Evolutionary conservation across 768 basidiomycete species (phyloP).

Genomic region (Mycena leptocephala): DNA sequence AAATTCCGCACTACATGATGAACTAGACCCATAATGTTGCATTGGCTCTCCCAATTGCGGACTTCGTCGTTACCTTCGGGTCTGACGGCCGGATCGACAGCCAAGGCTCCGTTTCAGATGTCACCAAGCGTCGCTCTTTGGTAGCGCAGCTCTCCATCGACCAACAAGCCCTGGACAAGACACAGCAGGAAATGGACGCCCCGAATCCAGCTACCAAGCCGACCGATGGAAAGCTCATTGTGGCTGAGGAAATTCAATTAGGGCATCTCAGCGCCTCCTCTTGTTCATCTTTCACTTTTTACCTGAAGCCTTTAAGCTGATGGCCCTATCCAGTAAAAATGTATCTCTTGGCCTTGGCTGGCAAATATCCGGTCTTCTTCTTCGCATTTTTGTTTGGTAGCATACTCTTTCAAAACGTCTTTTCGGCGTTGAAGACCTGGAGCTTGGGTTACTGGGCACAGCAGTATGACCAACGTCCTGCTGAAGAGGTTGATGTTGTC

Average conservation of each 20-base stretch:
- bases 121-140: conserved; percentile 51
- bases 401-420: conserved; percentile 23
- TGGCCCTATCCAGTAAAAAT: conserved; percentile 51
- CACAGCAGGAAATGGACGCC: conserved; percentile 40
- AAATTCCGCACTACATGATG: background rate
- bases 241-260: conserved; percentile 74
- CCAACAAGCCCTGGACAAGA: conserved; percentile 34
- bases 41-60: conserved; percentile 57
- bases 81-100: conserved; percentile 59
- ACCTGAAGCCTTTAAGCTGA: background rate
- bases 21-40: conserved; percentile 66
- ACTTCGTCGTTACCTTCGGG: conserved; percentile 62
- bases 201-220: conserved; percentile 30
- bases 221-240: conserved; percentile 69
- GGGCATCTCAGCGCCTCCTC: conserved; percentile 69
- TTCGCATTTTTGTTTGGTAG: conserved; percentile 31
- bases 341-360: conserved; percentile 35
- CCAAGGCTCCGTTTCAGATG: conserved; percentile 59
- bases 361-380: conserved; percentile 34
- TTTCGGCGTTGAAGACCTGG: conserved; percentile 32
- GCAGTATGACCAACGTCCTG: conserved; percentile 26
- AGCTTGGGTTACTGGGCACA: conserved; percentile 42
- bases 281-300: background rate
- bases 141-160: conserved; percentile 57
- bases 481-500: conserved; percentile 24